Evolutionary conservation across 352 stramenopile genomes (phyloP), one percentile per base, ranked within the genome.

Genomic region (Phytopythium ostracodes): DNA sequence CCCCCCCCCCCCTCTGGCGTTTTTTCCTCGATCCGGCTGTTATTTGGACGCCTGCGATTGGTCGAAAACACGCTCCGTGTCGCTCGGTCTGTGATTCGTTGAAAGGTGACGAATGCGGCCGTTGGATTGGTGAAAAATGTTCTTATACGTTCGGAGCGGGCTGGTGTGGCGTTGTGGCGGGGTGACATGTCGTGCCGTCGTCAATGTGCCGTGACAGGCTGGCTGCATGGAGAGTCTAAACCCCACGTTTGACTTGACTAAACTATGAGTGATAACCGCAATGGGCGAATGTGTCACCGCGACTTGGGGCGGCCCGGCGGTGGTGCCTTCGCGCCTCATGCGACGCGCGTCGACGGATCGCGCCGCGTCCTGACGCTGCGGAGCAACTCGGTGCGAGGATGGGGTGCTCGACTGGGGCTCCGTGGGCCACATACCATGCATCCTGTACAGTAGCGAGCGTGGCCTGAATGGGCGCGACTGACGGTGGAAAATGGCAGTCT

Each of bases 281-380:
- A 3, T 8, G 29, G 29, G 29, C 33, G 33, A 38, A 14, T 38
- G 33, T 38, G 2, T 38, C 33, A 38, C 33, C 33, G 33, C 33
- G 33, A 38, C 14, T 14, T 38, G 38, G 2, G 38, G 38, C 2
- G n/a, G n/a, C n/a, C n/a, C 38, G 42, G 43, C 9, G 43, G 43
- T 50, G 43, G 43, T 50, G 43, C 43, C 43, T 50, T 50, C 43
- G 43, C 42, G 42, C 20, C 43, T 14, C 43, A 50, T 50, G 43
- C 43, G 43, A 50, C 43, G 43, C 43, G n/a, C n/a, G 43, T 50
- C 43, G 43, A 50, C 43, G 43, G n/a, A 27, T 29, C 43, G 43
- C 43, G 43, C 20, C 43, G 20, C 43, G 42, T 43, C 17, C 38
- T n/a, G 38, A 43, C 33, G 33, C 33, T n/a, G 17, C 38, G 4